Percentiles rank a stretch among this genome's conserved stretches.
Evolutionary conservation across 2,329 filamentous ascomycete species (phyloP).

Genomic region (Bimuria novae-zelandiae): DNA sequence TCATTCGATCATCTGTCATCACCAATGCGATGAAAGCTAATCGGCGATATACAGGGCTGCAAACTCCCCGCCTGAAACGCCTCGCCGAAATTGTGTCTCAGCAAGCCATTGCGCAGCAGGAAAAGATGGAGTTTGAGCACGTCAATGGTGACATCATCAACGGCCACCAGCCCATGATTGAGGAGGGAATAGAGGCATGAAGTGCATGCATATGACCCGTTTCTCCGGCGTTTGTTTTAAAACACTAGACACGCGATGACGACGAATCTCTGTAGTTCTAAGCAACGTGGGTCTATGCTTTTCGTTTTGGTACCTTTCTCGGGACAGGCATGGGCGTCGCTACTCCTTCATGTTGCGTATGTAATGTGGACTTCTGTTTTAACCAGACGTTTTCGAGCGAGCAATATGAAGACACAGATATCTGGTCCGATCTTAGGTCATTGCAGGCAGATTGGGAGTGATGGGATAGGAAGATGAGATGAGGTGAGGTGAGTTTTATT

Average conservation of each 20-base stretch:
- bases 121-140: conserved; percentile 69
- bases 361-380: conserved; percentile 22
- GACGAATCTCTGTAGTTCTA: conserved; percentile 17
- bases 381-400: conserved; percentile 6
- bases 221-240: conserved; percentile 5
- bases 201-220: conserved; percentile 3
- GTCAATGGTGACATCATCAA: conserved; percentile 33
- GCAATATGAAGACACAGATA: conserved; percentile 7
- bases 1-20: conserved; percentile 22
- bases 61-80: conserved; percentile 93
- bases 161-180: conserved; percentile 28
- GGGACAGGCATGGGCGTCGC: conserved; percentile 2
- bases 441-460: not conserved
- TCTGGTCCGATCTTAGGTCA: not conserved
- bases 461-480: not conserved
- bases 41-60: conserved; percentile 69
- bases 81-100: conserved; percentile 97
- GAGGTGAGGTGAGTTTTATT: no score
- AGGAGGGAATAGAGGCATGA: conserved; percentile 26
- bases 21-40: conserved; percentile 14
- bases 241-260: conserved; percentile 9
- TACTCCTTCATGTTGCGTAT: conserved; percentile 22
- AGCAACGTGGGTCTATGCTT: not conserved
- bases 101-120: conserved; percentile 94
- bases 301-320: not conserved